A percentile compares a stretch with the other conserved stretches of the same genome.
Evolutionary conservation across 139 green algal genomes (phyloP).

Genomic region (Coelastrella sp.): DNA sequence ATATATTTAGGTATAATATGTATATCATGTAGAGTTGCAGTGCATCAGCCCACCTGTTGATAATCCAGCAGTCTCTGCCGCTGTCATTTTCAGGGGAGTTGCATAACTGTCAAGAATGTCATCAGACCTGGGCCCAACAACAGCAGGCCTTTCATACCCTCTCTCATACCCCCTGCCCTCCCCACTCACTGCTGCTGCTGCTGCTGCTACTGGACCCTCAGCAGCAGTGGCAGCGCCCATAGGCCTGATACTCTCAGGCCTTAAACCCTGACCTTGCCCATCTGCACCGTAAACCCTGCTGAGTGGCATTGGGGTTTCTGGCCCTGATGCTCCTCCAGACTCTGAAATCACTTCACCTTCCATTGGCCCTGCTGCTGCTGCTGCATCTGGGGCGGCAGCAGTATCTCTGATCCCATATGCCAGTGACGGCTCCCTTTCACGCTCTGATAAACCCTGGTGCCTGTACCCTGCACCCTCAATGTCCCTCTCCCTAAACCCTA

Average conservation of each 20-base stretch:
- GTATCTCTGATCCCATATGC: not conserved
- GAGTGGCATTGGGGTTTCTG: not conserved
- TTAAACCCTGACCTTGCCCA: not conserved
- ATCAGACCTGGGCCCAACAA: not conserved
- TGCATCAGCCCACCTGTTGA: not conserved
- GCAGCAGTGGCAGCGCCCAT: not conserved
- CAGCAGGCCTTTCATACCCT: not conserved
- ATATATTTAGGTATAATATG: no score
- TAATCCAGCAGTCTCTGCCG: not conserved
- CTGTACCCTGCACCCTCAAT: not conserved
- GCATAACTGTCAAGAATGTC: slow-evolving; percentile 17
- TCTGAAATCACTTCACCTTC: not conserved
- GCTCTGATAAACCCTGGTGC: not conserved
- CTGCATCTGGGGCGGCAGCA: not conserved
- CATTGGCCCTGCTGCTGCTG: not conserved
- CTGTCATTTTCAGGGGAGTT: not conserved
- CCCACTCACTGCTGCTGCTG: not conserved
- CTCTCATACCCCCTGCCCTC: not conserved
- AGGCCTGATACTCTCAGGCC: no score
- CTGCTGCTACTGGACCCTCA: not conserved
- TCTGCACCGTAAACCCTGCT: not conserved
- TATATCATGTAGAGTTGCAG: not conserved
- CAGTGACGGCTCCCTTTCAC: not conserved
- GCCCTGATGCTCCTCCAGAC: not conserved
- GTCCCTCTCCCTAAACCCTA: not conserved